phyloP scores from a whole-genome alignment of 2,329 filamentous ascomycete species.

The Torrubiellomyces zombiae region DNA sequence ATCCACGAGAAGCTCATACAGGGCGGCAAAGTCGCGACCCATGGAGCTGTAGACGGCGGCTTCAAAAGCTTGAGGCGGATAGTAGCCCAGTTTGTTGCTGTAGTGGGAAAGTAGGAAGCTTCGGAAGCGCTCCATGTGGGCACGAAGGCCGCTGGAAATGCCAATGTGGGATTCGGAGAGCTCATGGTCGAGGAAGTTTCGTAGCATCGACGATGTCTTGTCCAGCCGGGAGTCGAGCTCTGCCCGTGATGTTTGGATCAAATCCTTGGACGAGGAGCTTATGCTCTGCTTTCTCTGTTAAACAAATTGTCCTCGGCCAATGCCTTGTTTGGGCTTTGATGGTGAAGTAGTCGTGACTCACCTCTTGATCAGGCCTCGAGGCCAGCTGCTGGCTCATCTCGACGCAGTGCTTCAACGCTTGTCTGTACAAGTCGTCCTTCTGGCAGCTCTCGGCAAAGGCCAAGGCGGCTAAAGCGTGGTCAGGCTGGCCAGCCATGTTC shows the following conservation, averaged over 20 bases:
- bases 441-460: slow-evolving; percentile 51
- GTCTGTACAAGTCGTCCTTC: slow-evolving; percentile 48
- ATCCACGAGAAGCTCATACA: slow-evolving; percentile 60
- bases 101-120: slow-evolving; percentile 53
- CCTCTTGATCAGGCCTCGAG: slow-evolving; percentile 41
- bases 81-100: slow-evolving; percentile 50
- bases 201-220: slow-evolving; percentile 39
- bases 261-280: slow-evolving; percentile 38
- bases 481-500: slow-evolving; percentile 45
- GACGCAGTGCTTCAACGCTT: slow-evolving; percentile 62
- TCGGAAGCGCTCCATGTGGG: slow-evolving; percentile 58
- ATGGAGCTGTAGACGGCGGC: slow-evolving; percentile 38
- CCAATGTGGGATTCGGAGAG: slow-evolving; percentile 50
- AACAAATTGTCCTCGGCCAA: slow-evolving; percentile 1
- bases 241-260: slow-evolving; percentile 43
- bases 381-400: slow-evolving; percentile 54
- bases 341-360: slow-evolving; percentile 21
- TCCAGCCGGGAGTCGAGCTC: slow-evolving; percentile 50
- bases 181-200: slow-evolving; percentile 55
- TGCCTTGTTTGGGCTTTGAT: not conserved
- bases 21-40: slow-evolving; percentile 50
- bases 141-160: slow-evolving; percentile 39
- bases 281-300: slow-evolving; percentile 23
- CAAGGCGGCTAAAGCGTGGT: slow-evolving; percentile 52
- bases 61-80: slow-evolving; percentile 40